Evolutionary conservation across 352 stramenopile species (phyloP), one percentile per base, ranked within the genome.

Genomic region (Plasmopara halstedii): DNA sequence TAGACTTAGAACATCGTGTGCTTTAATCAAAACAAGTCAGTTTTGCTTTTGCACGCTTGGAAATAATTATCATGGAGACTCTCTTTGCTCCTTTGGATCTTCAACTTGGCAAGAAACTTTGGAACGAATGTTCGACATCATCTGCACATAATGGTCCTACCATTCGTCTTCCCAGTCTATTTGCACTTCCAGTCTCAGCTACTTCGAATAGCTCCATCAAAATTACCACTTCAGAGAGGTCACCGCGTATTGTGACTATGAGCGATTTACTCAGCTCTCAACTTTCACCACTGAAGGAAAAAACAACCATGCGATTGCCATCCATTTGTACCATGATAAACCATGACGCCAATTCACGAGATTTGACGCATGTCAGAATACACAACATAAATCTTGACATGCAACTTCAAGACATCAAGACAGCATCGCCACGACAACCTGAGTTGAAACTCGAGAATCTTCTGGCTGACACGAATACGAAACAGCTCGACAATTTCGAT

Each of bases 311-410:
- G 26, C 73, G 73, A 13, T 56, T 86, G 29, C 73, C 73, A 6
- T 86, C 73, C 38, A 86, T 86, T 38, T 67, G 70, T 44, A 57
- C 59, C 22, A 83, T 86, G 65, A 86, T 86, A 50, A 69, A 72
- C 40, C 73, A 70, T 45, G 69, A 81, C 19, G 53, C 62, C 37
- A 69, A 50, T 35, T 14, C 58, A 57, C 1, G 57, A 67, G 26
- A 67, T 50, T 25, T 63, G 83, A 42, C 82, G 71, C 25, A 11
- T 29, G 25, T 69, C 0, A 56, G 68, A 17, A 86, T 75, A 64
- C 61, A 78, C 44, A 77, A 62, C 58, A 78, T 83, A 56, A 62
- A 81, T 39, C 51, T 83, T 26, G 81, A 81, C 60, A 78, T 73
- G 46, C 70, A 83, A 41, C 64, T 83, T 5, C 67, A 69, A 14